A percentile compares a stretch with the other conserved stretches of the same genome.
These are phyloP conservation scores for Dalbergia oliveri DNA, from an alignment of 306 rosid genomes.

Conservation along the genomic window DNA sequence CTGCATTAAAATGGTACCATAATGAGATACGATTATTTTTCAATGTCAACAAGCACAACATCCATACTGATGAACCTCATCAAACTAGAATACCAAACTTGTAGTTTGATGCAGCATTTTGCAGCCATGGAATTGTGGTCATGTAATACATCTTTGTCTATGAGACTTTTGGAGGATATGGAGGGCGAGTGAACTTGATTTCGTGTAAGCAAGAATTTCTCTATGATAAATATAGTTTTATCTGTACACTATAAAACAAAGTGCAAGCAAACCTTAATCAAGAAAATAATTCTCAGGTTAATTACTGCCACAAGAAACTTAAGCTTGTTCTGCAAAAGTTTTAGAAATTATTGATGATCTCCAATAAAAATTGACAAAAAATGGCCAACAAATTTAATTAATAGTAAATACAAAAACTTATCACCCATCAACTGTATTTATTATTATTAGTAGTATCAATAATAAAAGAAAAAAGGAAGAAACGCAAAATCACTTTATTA, in stretches of 20 bases:
- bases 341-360: slow-evolving; percentile 16
- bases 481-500: not conserved
- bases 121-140: not conserved
- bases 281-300: slow-evolving; percentile 21
- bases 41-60: not conserved
- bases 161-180: not conserved
- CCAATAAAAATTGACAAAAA: slow-evolving; percentile 29
- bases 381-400: slow-evolving; percentile 17
- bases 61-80: slow-evolving; percentile 1
- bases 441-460: no score
- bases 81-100: slow-evolving; percentile 20
- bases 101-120: slow-evolving; percentile 19
- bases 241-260: slow-evolving; percentile 9
- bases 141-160: slow-evolving; percentile 7
- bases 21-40: slow-evolving; percentile 10
- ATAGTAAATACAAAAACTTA: not conserved
- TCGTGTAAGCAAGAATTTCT: slow-evolving; percentile 7
- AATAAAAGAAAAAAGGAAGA: slow-evolving; percentile 17
- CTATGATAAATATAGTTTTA: slow-evolving; percentile 14
- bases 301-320: slow-evolving; percentile 26
- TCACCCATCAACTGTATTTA: slow-evolving; percentile 9
- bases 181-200: slow-evolving; percentile 1
- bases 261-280: slow-evolving; percentile 7
- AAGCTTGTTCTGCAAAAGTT: slow-evolving; percentile 25
- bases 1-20: slow-evolving; percentile 6